A percentile compares a stretch with the other conserved stretches of the same genome.
Conservation (phyloP, 2,329 filamentous ascomycete species). For the Tolypocladium sp. region DNA sequence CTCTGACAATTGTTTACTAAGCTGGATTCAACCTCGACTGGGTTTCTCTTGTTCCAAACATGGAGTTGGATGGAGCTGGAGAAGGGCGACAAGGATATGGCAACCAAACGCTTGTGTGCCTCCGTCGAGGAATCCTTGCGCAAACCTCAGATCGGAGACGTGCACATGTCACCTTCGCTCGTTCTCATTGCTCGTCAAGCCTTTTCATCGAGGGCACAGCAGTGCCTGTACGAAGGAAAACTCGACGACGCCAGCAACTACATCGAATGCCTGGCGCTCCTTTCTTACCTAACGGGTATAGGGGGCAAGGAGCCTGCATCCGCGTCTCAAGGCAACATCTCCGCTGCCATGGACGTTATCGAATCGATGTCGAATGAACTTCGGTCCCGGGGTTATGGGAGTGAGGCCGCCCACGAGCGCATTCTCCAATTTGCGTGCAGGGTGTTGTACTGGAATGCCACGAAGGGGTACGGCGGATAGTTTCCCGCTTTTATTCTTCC, state of each 20-base stretch:
- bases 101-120: conserved; percentile 30
- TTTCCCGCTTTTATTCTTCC: background rate
- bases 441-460: conserved; percentile 58
- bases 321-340: conserved; percentile 44
- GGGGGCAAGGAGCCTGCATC: conserved; percentile 34
- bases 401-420: conserved; percentile 43
- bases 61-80: conserved; percentile 62
- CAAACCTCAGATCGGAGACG: conserved; percentile 3
- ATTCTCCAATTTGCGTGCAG: conserved; percentile 60
- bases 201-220: conserved; percentile 45
- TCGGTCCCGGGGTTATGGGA: conserved; percentile 20
- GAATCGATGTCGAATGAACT: conserved; percentile 34
- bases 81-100: conserved; percentile 20
- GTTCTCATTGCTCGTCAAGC: conserved; percentile 45
- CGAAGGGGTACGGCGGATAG: conserved; percentile 35
- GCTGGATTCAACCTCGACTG: conserved; percentile 10
- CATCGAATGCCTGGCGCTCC: conserved; percentile 53
- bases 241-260: conserved; percentile 40
- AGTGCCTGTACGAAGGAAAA: conserved; percentile 42
- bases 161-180: conserved; percentile 20
- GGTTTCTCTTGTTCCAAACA: conserved; percentile 42
- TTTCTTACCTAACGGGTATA: conserved; percentile 53
- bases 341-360: conserved; percentile 34
- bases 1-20: conserved; percentile 5
- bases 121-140: conserved; percentile 21